phyloP scores from a whole-genome alignment of 2,329 filamentous ascomycete genomes.

The Ascochyta lentis region DNA sequence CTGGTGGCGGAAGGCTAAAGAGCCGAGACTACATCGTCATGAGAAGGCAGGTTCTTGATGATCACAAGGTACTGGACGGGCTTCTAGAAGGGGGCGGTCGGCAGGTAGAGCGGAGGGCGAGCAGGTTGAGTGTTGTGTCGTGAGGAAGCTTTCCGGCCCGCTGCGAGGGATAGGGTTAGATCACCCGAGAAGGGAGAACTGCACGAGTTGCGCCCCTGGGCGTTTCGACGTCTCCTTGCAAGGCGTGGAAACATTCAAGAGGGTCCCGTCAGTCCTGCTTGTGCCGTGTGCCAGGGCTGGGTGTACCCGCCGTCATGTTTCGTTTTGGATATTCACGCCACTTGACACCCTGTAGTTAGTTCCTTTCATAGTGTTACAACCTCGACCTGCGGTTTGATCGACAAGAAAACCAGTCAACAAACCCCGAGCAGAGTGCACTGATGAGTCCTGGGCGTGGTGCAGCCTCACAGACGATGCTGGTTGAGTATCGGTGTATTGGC shows the following conservation, averaged over 20 bases:
- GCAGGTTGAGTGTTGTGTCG: constrained; percentile 3
- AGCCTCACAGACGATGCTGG: too few relatives aligned
- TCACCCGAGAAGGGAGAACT: background rate
- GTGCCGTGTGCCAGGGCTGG: too few relatives aligned
- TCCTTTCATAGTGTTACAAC: too few relatives aligned
- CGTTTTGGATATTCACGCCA: too few relatives aligned
- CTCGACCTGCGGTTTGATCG: too few relatives aligned
- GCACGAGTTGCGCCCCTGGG: background rate
- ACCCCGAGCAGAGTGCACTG: too few relatives aligned
- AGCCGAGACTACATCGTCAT: background rate
- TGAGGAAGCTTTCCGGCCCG: constrained; percentile 1
- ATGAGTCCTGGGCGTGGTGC: too few relatives aligned
- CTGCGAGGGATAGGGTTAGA: background rate
- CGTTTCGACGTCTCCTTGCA: background rate
- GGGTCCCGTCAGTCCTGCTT: background rate
- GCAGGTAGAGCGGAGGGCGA: background rate
- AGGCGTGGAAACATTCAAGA: background rate
- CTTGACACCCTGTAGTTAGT: too few relatives aligned
- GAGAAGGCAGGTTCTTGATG: background rate
- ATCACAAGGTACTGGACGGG: constrained; percentile 1
- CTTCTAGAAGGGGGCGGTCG: constrained; percentile 1
- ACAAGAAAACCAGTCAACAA: too few relatives aligned
- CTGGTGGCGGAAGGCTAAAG: constrained; percentile 11
- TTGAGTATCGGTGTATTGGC: too few relatives aligned
- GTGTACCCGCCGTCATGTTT: too few relatives aligned